A percentile compares a stretch with the other conserved stretches of the same genome.
These are phyloP conservation scores for Suillus subluteus DNA, from an alignment of 768 basidiomycete species.

Conservation along the genomic window DNA sequence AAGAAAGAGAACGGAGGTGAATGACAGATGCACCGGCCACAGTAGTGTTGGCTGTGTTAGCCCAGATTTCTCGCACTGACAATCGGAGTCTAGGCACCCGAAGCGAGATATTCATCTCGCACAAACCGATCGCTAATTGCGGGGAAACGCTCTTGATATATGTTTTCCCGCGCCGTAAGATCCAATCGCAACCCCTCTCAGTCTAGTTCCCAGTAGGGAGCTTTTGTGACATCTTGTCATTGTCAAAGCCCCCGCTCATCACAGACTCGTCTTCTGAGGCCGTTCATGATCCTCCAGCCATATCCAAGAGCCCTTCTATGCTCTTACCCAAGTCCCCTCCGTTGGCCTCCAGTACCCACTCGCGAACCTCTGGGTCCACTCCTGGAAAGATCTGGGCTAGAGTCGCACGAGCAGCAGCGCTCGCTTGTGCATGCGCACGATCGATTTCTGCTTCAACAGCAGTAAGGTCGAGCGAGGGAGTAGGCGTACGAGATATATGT, in stretches of 20 bases:
- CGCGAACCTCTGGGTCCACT: slow-evolving; percentile 81
- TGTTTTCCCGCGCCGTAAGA: background rate
- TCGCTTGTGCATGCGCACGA: slow-evolving; percentile 72
- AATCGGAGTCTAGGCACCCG: background rate
- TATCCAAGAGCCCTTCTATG: slow-evolving; percentile 84
- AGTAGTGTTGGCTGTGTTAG: background rate
- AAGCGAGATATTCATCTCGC: background rate
- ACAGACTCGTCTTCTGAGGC: background rate
- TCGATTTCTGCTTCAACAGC: slow-evolving; percentile 81
- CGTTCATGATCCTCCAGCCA: slow-evolving; percentile 34
- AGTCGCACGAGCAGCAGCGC: slow-evolving; percentile 72
- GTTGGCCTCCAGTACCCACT: slow-evolving; percentile 89
- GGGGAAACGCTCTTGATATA: slow-evolving; percentile 1
- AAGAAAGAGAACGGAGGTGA: background rate
- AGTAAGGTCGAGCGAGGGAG: slow-evolving; percentile 67
- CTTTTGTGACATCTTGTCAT: background rate
- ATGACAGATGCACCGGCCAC: background rate
- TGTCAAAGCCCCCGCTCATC: background rate
- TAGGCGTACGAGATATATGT: slow-evolving; percentile 70
- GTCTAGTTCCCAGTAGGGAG: background rate
- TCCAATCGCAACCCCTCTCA: background rate
- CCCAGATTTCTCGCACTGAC: background rate
- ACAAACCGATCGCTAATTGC: background rate
- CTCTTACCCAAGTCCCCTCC: slow-evolving; percentile 87
- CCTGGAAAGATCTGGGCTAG: slow-evolving; percentile 87